phyloP scores from a whole-genome alignment of 441 rosid species.

The Gossypium gossypioides region DNA sequence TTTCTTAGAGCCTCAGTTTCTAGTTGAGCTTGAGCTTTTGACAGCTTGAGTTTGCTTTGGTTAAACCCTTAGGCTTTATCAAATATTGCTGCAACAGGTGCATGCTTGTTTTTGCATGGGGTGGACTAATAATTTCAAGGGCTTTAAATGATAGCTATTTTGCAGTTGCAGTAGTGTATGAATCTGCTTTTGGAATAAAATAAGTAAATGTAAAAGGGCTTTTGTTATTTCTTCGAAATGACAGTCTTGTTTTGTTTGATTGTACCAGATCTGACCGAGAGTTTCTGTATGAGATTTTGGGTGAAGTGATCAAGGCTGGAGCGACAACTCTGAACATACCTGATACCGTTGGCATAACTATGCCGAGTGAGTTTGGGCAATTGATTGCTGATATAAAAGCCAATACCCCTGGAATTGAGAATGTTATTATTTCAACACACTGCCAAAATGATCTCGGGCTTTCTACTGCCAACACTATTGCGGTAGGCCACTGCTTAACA shows the following conservation, averaged over 20 bases:
- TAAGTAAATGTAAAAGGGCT: background rate
- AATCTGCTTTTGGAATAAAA: background rate
- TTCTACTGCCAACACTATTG: slow-evolving; percentile 81
- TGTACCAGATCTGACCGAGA: slow-evolving; percentile 65
- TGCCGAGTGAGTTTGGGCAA: slow-evolving; percentile 71
- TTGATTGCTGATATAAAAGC: slow-evolving; percentile 78
- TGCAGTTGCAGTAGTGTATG: background rate
- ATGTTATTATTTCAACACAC: slow-evolving; percentile 72
- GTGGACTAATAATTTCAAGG: background rate
- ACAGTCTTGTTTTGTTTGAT: background rate
- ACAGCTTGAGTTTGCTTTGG: background rate
- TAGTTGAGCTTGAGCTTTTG: background rate
- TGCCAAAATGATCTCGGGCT: slow-evolving; percentile 98
- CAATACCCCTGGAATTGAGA: slow-evolving; percentile 74
- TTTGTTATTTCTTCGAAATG: background rate
- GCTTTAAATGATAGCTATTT: background rate
- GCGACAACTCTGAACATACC: slow-evolving; percentile 86
- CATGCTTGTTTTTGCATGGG: background rate
- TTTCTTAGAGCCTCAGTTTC: background rate
- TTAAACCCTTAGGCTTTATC: too few species aligned
- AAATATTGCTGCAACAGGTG: background rate
- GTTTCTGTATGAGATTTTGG: slow-evolving; percentile 70
- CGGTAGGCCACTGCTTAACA: slow-evolving; percentile 34
- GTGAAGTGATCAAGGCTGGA: slow-evolving; percentile 86
- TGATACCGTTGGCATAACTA: slow-evolving; percentile 77